Conservation (phyloP, 1,284 basidiomycete species). For the Trichosporon faecale region DNA sequence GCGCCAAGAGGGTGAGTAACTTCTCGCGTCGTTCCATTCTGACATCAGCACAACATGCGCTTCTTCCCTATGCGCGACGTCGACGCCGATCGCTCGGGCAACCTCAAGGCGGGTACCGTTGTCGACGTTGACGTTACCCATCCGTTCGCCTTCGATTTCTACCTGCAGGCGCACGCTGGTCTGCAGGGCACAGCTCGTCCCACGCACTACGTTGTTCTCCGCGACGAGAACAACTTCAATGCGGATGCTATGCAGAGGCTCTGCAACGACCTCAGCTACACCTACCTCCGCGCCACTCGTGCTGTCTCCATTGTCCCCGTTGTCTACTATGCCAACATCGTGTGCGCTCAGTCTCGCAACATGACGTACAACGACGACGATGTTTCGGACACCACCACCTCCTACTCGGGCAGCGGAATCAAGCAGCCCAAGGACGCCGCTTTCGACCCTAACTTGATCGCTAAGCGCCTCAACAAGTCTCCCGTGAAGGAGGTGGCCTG, state of each 20-base stretch:
- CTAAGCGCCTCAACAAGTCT: neutral
- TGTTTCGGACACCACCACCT: slow-evolving; percentile 5
- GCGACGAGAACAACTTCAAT: slow-evolving; percentile 42
- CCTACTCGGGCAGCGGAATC: slow-evolving; percentile 10
- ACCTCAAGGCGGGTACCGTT: slow-evolving; percentile 49
- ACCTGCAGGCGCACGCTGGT: slow-evolving; percentile 49
- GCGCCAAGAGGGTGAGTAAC: slow-evolving; percentile 43
- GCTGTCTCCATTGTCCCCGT: slow-evolving; percentile 50
- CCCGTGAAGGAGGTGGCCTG: slow-evolving; percentile 10
- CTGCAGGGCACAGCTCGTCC: slow-evolving; percentile 52
- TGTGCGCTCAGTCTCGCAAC: slow-evolving; percentile 50
- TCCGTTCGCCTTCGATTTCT: slow-evolving; percentile 52
- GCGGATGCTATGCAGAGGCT: slow-evolving; percentile 46
- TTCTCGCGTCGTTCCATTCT: neutral
- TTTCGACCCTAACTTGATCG: slow-evolving; percentile 14
- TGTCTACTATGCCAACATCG: slow-evolving; percentile 44
- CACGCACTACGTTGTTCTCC: slow-evolving; percentile 50
- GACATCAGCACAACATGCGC: slow-evolving; percentile 49
- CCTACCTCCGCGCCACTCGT: slow-evolving; percentile 51
- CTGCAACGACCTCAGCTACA: slow-evolving; percentile 50
- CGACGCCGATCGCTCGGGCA: slow-evolving; percentile 51
- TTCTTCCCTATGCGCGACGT: slow-evolving; percentile 48
- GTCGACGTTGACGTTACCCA: slow-evolving; percentile 52
- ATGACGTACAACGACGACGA: slow-evolving; percentile 47
- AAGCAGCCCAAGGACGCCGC: neutral